A percentile compares a stretch with the other conserved stretches of the same genome.
Conservation (phyloP, 1,139 yeast species). For the Zygosaccharomyces pseudobailii region DNA sequence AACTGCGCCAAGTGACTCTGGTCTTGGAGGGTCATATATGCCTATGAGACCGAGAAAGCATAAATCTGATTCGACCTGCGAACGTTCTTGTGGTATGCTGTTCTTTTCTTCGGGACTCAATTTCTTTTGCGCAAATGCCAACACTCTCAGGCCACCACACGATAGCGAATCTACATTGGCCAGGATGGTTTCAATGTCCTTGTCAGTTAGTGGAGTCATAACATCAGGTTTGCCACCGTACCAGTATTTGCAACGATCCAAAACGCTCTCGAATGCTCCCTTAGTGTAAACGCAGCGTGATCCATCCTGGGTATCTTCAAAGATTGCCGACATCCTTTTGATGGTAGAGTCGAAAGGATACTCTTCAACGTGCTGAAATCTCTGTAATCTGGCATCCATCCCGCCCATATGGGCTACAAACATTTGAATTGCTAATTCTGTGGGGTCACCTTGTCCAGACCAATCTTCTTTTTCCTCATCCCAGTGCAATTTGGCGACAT, state of each 20-base stretch:
- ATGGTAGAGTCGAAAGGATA: constrained; percentile 81
- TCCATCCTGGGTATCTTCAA: constrained; percentile 49
- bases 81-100: constrained; percentile 36
- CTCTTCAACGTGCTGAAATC: constrained; percentile 47
- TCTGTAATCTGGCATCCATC: constrained; percentile 35
- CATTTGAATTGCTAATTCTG: constrained; percentile 87
- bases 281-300: constrained; percentile 61
- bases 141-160: constrained; percentile 78
- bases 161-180: constrained; percentile 66
- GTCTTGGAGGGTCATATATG: constrained; percentile 96
- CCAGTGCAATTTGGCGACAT: constrained; percentile 66
- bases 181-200: constrained; percentile 43
- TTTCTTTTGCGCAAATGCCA: constrained; percentile 62
- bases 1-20: constrained; percentile 72
- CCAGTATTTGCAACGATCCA: constrained; percentile 60
- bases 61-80: constrained; percentile 64
- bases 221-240: constrained; percentile 49
- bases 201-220: constrained; percentile 48
- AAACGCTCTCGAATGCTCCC: constrained; percentile 82
- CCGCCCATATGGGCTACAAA: constrained; percentile 44
- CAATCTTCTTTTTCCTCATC: constrained; percentile 47
- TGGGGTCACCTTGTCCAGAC: constrained; percentile 85
- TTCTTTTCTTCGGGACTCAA: constrained; percentile 32
- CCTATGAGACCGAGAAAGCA: constrained; percentile 83
- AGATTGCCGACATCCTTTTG: constrained; percentile 85